Percentiles rank a stretch among this genome's conserved stretches.
phyloP scores from a whole-genome alignment of 345 rosid genomes.

The Eucalyptus fibrosa region DNA sequence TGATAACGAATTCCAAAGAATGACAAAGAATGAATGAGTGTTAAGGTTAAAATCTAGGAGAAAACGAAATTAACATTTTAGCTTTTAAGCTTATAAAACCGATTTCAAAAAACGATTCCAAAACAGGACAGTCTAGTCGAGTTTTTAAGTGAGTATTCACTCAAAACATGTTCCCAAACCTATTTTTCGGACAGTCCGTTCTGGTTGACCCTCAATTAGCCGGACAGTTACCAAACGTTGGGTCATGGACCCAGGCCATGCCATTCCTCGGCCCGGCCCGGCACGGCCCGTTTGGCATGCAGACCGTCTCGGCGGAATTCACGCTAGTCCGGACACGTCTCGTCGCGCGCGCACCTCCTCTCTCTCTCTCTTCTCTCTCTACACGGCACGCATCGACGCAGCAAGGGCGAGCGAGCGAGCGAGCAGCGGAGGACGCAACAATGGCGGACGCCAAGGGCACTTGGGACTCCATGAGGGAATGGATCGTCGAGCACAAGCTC shows the following conservation, averaged over 20 bases:
- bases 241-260: neutral
- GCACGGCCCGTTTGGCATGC: neutral
- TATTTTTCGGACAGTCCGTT: too few relatives aligned
- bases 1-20: too few relatives aligned
- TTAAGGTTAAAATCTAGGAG: too few relatives aligned
- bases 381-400: neutral
- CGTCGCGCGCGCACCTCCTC: neutral
- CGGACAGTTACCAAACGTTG: neutral
- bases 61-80: too few relatives aligned
- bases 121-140: too few relatives aligned
- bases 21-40: too few relatives aligned
- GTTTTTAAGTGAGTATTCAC: too few relatives aligned
- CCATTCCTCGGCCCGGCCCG: neutral
- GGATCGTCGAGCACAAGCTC: conserved; percentile 64
- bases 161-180: too few relatives aligned
- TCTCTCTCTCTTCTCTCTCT: neutral
- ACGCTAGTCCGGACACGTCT: neutral
- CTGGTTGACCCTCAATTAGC: neutral
- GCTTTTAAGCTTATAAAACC: too few relatives aligned
- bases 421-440: neutral
- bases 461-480: neutral
- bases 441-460: neutral
- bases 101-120: rapidly evolving
- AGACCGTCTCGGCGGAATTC: neutral
- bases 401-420: neutral